phyloP scores from a whole-genome alignment of 2,329 filamentous ascomycete species.

The Penicillium sp. region DNA sequence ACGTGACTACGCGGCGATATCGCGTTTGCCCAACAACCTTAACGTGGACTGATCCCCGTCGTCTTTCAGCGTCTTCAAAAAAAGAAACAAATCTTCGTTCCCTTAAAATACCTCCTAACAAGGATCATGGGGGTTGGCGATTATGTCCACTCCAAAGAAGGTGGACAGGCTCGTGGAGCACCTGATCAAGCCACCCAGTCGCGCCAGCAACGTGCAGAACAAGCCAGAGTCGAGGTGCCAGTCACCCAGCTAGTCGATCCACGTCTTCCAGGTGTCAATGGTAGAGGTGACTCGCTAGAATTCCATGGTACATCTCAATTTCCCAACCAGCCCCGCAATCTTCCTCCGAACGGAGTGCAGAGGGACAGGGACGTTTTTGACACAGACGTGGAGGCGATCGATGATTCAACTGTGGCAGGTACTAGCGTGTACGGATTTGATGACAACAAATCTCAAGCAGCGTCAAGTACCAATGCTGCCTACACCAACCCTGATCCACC shows the following conservation, averaged over 20 bases:
- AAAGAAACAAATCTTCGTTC: background rate
- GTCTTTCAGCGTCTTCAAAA: background rate
- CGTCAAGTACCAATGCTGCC: conserved; percentile 19
- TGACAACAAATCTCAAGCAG: conserved; percentile 27
- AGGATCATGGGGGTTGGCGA: conserved; percentile 42
- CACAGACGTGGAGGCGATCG: conserved; percentile 44
- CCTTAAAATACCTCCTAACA: background rate
- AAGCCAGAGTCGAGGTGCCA: conserved; percentile 37
- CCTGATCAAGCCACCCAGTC: conserved; percentile 25
- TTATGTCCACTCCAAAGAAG: conserved; percentile 42
- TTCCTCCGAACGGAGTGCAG: conserved; percentile 4
- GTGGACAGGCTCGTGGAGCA: conserved; percentile 28
- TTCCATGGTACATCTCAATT: conserved; percentile 18
- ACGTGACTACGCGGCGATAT: conserved; percentile 34
- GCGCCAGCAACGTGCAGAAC: conserved; percentile 35
- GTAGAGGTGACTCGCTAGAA: conserved; percentile 11
- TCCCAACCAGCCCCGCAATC: conserved; percentile 14
- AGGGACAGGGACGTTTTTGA: conserved; percentile 42
- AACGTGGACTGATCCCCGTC: background rate
- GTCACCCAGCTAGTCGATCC: conserved; percentile 25
- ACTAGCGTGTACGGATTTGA: conserved; percentile 40
- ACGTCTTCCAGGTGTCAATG: conserved; percentile 15
- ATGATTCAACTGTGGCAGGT: conserved; percentile 43
- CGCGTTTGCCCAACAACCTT: conserved; percentile 19
- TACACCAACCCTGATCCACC: conserved; percentile 22